Conservation (phyloP, 1,284 basidiomycete genomes). For the Melampsora abietis-canadensis region DNA sequence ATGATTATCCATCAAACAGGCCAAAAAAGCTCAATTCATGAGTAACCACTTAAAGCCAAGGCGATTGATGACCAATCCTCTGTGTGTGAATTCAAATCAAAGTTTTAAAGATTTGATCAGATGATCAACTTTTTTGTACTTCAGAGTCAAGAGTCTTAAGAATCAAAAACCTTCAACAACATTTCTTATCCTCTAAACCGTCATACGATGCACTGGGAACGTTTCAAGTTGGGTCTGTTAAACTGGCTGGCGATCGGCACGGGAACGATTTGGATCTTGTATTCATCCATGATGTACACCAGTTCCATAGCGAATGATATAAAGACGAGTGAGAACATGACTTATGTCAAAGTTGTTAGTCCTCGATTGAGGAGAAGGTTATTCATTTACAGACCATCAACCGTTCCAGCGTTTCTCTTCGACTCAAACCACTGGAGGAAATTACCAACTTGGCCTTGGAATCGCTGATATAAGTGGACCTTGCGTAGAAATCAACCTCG, state of each 20-base stretch:
- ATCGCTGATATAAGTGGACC: slow-evolving; percentile 72
- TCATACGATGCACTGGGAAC: slow-evolving; percentile 1
- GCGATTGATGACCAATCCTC: no score
- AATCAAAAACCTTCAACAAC: not conserved
- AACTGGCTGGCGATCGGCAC: not conserved
- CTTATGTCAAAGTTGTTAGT: not conserved
- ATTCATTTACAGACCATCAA: not conserved
- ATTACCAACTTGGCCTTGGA: slow-evolving; percentile 55
- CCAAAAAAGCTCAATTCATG: no score
- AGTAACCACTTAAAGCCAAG: no score
- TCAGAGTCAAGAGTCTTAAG: no score
- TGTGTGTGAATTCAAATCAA: no score
- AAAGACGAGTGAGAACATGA: no score
- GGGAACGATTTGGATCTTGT: not conserved
- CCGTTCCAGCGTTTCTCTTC: not conserved
- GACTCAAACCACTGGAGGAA: not conserved
- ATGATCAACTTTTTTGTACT: no score
- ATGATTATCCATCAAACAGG: no score
- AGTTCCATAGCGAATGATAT: no score
- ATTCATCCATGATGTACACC: not conserved
- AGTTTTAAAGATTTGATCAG: no score
- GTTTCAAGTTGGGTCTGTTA: not conserved
- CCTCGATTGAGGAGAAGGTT: not conserved
- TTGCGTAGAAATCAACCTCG: slow-evolving; percentile 55
- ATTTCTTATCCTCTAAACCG: not conserved